phyloP scores from a whole-genome alignment of 2,329 filamentous ascomycete genomes.

The Trichoderma gracile region DNA sequence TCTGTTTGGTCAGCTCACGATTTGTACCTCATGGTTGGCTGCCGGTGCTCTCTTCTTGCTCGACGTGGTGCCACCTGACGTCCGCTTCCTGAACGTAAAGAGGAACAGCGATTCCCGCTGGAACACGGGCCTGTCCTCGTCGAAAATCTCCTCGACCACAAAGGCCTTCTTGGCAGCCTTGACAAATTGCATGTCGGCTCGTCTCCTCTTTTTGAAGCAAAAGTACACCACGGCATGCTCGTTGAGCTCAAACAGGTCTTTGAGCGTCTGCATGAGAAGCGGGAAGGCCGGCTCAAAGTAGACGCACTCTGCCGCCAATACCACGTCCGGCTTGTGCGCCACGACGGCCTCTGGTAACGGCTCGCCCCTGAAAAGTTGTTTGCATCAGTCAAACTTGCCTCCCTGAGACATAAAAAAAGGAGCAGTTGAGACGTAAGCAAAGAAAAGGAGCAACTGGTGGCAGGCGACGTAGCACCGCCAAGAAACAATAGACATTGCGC shows the following conservation, averaged over 20 bases:
- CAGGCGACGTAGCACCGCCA: conserved; percentile 13
- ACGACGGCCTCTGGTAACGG: conserved; percentile 55
- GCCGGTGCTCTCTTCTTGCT: conserved; percentile 27
- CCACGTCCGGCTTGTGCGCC: conserved; percentile 67
- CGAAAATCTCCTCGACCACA: conserved; percentile 59
- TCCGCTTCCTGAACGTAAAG: conserved; percentile 55
- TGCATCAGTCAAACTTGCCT: conserved; percentile 11
- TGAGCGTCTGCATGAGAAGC: conserved; percentile 75
- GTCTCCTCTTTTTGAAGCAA: conserved; percentile 90
- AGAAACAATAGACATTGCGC: neutral
- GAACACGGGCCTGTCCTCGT: conserved; percentile 61
- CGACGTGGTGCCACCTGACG: conserved; percentile 23
- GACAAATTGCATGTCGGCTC: conserved; percentile 75
- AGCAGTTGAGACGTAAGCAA: no score
- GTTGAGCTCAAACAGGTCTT: conserved; percentile 71
- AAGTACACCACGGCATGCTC: conserved; percentile 69
- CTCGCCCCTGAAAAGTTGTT: conserved; percentile 54
- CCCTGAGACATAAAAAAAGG: neutral
- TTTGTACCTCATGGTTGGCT: conserved; percentile 10
- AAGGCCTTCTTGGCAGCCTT: conserved; percentile 70
- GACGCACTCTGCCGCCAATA: conserved; percentile 94
- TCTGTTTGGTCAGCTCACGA: conserved; percentile 15
- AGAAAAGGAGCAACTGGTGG: neutral
- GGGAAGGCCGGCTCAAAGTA: conserved; percentile 97
- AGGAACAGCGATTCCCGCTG: conserved; percentile 61